Evolutionary conservation across 2,329 filamentous ascomycete species (phyloP), one percentile per base, ranked within the genome.

Genomic region (Ceratocystiopsis minuta): DNA sequence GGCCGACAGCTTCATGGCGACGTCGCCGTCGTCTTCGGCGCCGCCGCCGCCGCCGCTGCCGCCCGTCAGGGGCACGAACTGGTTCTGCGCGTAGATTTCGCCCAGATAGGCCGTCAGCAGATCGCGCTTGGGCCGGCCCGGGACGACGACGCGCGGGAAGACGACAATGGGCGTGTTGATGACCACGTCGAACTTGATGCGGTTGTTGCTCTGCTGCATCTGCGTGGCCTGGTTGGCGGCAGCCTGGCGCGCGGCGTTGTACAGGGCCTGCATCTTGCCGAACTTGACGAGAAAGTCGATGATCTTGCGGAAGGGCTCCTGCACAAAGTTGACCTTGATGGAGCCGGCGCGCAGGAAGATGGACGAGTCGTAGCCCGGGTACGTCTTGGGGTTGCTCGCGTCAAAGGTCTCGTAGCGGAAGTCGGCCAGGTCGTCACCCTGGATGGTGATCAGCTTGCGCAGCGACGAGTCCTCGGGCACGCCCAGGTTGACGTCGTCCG

Each of bases 341-440:
- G 90, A 98, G 2, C 90, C 90, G 16, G 90, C 88, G 33, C 88
- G 78, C 12, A 99, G 66, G 54, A 77, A 92, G 28, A 98, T 77
- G 2, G 87, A 88, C 14, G 84, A 90, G 55, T 96, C 88, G 54
- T 96, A 94, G 12, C 90, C 92, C 6, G 90, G 92, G 53, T 96
- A 96, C 12, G 74, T 69, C 41, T 80, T 72, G 3, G 57, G 52
- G 44, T 78, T 76, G 17, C 71, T 69, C 0, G 79, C 59, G 56
- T 96, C 86, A 52, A 92, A 98, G 0, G 90, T 98, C 59, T 98
- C 85, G 53, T 98, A 99, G 42, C 84, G 81, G 65, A 99, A 96
- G 57, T 98, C 90, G 1, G 88, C 88, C 16, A 99, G 71, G 46
- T 96, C 87, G 43, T 96, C 78, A 12, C 92, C 92, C 58, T 98